phyloP scores from a whole-genome alignment of 176 grass and related monocot genomes.

The Ampelocalamus luodianensis region DNA sequence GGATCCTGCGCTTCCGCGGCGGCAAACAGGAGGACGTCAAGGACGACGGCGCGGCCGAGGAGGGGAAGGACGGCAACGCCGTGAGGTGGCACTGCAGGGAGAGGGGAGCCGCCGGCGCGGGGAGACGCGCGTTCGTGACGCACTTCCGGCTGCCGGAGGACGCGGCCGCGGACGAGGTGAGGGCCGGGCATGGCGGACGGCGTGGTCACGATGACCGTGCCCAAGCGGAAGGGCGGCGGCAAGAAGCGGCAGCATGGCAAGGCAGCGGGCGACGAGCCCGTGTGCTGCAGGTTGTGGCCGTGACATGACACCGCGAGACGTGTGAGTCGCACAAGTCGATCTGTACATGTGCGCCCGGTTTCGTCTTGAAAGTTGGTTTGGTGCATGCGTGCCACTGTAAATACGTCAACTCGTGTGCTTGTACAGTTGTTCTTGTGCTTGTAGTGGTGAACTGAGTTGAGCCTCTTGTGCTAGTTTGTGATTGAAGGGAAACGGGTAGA shows the following conservation, averaged over 20 bases:
- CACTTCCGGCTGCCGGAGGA: conserved; percentile 49
- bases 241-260: neutral
- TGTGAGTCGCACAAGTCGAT: neutral
- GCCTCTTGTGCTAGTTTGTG: neutral
- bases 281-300: conserved; percentile 54
- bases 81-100: conserved; percentile 53
- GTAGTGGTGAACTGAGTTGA: no score
- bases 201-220: conserved; percentile 65
- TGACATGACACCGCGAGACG: neutral
- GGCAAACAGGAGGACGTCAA: neutral
- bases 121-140: conserved; percentile 3
- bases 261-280: conserved; percentile 4
- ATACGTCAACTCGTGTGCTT: neutral
- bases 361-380: neutral
- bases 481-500: no score
- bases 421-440: no score
- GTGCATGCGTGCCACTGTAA: neutral
- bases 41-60: neutral
- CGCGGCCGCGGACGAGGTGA: conserved; percentile 44
- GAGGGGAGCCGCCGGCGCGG: neutral
- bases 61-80: neutral
- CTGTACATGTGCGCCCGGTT: neutral
- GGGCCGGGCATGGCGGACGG: conserved; percentile 55
- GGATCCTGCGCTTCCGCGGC: conserved; percentile 44
- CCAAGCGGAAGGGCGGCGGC: conserved; percentile 39